phyloP scores from a whole-genome alignment of 768 basidiomycete genomes.

The Termitomyces sp. region DNA sequence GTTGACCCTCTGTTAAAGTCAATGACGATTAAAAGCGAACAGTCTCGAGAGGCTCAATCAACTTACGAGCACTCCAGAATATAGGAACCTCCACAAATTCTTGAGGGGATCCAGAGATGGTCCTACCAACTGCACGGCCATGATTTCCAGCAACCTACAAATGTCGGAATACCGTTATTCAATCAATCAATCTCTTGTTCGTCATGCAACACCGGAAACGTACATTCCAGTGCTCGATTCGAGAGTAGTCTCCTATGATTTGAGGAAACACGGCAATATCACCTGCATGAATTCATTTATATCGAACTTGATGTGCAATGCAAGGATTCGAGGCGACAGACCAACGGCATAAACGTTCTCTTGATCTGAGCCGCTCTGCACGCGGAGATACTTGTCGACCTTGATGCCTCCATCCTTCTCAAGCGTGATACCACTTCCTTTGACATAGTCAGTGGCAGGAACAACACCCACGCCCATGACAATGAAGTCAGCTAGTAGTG shows the following conservation, averaged over 20 bases:
- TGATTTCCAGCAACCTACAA: conserved; percentile 78
- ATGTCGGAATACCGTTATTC: neutral
- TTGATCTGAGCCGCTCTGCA: conserved; percentile 40
- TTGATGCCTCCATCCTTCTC: conserved; percentile 76
- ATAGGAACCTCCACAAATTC: conserved; percentile 80
- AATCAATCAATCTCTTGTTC: neutral
- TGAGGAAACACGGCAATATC: conserved; percentile 84
- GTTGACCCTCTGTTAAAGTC: conserved; percentile 63
- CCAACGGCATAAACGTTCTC: conserved; percentile 71
- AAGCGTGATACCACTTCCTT: conserved; percentile 62
- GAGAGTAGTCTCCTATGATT: conserved; percentile 42
- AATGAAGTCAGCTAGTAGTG: conserved; percentile 71
- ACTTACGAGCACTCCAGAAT: conserved; percentile 89
- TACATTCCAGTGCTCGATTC: conserved; percentile 94
- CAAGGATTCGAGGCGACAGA: conserved; percentile 17
- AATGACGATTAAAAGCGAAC: neutral
- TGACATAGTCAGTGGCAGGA: conserved; percentile 79
- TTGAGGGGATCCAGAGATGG: conserved; percentile 60
- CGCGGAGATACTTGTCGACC: conserved; percentile 72
- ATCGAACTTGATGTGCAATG: neutral
- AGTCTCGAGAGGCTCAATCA: neutral
- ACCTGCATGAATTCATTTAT: conserved; percentile 31
- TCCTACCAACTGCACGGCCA: conserved; percentile 79
- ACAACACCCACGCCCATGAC: conserved; percentile 86
- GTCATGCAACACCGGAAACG: conserved; percentile 12